phyloP scores from a whole-genome alignment of 805 yeast species.

The Lachancea quebecensis region DNA sequence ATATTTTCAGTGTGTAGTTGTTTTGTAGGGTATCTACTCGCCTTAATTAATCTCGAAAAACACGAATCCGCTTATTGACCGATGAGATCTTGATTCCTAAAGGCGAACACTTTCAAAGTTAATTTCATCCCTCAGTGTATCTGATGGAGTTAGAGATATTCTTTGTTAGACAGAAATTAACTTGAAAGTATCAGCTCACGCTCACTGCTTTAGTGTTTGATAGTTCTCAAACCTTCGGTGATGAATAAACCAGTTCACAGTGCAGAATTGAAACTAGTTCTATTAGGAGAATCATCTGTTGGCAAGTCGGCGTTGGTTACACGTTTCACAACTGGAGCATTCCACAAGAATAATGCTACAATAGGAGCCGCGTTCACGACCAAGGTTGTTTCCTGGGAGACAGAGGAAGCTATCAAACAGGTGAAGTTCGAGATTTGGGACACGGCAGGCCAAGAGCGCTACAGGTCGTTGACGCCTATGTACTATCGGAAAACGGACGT shows the following conservation, averaged over 20 bases:
- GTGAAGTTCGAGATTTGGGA: conserved; percentile 81
- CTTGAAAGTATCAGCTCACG: too few species aligned
- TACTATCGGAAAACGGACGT: conserved; percentile 76
- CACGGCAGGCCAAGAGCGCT: conserved; percentile 80
- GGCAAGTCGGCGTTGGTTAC: conserved; percentile 64
- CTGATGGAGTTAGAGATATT: too few species aligned
- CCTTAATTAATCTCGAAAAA: too few species aligned
- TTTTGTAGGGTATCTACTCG: too few species aligned
- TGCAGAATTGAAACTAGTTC: conserved; percentile 55
- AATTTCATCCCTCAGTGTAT: too few species aligned
- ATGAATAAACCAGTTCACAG: conserved; percentile 24
- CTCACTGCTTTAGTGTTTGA: not conserved
- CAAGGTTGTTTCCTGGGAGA: conserved; percentile 53
- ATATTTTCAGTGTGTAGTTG: too few species aligned
- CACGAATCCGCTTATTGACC: too few species aligned
- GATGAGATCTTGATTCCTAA: too few species aligned
- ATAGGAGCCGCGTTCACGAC: conserved; percentile 82
- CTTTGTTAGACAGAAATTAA: too few species aligned
- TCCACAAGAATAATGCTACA: conserved; percentile 72
- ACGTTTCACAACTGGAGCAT: conserved; percentile 65
- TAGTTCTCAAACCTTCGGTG: not conserved
- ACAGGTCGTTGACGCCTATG: conserved; percentile 74
- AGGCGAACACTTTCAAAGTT: too few species aligned
- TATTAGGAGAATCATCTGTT: conserved; percentile 61
- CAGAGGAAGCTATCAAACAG: conserved; percentile 34